Base-by-base conservation (phyloP, 1,139 yeast species). In the Groenewaldozyma auringiensis region DNA sequence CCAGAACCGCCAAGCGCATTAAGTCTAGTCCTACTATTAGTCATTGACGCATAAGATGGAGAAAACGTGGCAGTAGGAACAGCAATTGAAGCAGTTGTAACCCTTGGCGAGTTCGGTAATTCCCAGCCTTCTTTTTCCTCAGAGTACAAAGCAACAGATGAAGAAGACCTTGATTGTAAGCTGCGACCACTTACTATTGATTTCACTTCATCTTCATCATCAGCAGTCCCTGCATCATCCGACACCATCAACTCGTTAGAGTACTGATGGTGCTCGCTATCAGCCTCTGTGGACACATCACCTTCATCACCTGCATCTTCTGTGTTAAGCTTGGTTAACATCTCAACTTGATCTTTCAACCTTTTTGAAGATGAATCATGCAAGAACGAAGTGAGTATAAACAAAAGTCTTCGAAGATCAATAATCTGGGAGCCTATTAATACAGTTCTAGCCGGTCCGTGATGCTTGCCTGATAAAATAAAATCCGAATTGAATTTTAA, bases 121-220 rank as follows among this genome's bases (percentile, higher is more conserved):
- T 59, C 61, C 62, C 62, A 59, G n/a, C 61, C 54, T 27, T 47
- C 49, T 27, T 45, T 47, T 17, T 35, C 22, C 25, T 35, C 38
- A 8, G 38, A 35, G n/a, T 17, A 35, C 9, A 35, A 20, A 11
- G 38, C 38, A 16, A 20, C n/a, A 16, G 38, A 35, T 8, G 38
- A 18, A 4, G 38, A 35, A 9, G n/a, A 8, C 20, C 38, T 35
- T 17, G 38, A 35, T 20, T 35, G 38, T 20, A 35, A 35, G 18
- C 18, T 13, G 4, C 36, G 14, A 32, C 36, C 13, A 13, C 38
- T 20, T 4, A 18, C 25, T 6, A 11, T 6, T 20, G 25, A 16
- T 11, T 17, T 13, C n/a, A 20, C 20, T 14, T 35, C 38, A 18
- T 14, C 22, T 14, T 35, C 38, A 4, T 35, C 38, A 20, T 18